phyloP scores from a whole-genome alignment of 192 early-diverging fungal genomes.

The Coemansia nantahalensis region DNA sequence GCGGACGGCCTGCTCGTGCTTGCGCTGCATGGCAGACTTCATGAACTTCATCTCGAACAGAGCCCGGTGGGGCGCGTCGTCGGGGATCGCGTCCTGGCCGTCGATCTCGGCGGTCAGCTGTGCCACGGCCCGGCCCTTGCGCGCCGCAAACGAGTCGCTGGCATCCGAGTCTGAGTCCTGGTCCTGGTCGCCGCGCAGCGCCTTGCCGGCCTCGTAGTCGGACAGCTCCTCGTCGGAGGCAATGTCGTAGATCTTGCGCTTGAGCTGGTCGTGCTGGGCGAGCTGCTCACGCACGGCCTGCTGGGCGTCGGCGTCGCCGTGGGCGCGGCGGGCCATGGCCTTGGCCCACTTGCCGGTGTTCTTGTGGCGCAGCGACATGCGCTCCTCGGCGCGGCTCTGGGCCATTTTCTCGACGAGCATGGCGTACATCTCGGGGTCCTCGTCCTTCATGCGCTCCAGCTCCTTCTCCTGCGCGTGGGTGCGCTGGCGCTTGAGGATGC shows the following conservation, averaged over 20 bases:
- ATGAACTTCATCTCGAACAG: conserved; percentile 98
- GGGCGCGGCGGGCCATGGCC: conserved; percentile 59
- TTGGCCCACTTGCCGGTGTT: conserved; percentile 97
- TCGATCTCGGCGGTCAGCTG: conserved; percentile 14
- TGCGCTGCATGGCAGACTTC: conserved; percentile 73
- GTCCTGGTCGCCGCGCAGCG: conserved; percentile 38
- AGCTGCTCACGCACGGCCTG: conserved; percentile 86
- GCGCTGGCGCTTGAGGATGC: conserved; percentile 82
- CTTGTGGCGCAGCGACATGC: conserved; percentile 92
- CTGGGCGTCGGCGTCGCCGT: conserved; percentile 63
- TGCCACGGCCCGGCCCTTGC: conserved; percentile 9
- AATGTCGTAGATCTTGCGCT: conserved; percentile 77
- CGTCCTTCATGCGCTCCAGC: conserved; percentile 61
- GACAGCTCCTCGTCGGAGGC: conserved; percentile 56
- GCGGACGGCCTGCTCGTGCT: conserved; percentile 50
- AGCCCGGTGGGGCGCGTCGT: conserved; percentile 65
- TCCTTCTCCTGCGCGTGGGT: conserved; percentile 61
- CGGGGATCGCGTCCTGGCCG: conserved; percentile 34
- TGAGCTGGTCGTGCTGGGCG: conserved; percentile 68
- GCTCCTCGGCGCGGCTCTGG: conserved; percentile 73
- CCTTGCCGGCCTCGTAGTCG: conserved; percentile 44
- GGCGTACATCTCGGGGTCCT: conserved; percentile 62
- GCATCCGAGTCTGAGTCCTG: conserved; percentile 18
- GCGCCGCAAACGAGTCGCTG: conserved; percentile 17
- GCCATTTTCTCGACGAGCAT: conserved; percentile 45